Conservation (phyloP, 2,329 filamentous ascomycete species). For the Trichoderma breve region DNA sequence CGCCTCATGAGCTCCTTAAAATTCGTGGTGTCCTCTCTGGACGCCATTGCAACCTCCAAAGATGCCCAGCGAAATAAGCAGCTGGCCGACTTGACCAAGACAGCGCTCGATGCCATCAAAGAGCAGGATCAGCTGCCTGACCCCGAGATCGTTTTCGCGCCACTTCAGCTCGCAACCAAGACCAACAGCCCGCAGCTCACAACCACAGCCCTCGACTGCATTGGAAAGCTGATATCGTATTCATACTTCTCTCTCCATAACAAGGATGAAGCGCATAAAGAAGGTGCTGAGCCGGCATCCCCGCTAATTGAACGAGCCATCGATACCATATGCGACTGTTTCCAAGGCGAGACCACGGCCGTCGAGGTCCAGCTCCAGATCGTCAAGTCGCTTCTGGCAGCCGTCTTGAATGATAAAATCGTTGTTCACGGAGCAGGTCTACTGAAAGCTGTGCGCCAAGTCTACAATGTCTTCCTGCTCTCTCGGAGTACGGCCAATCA, state of each 20-base stretch:
- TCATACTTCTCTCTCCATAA: constrained; percentile 87
- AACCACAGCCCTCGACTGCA: constrained; percentile 91
- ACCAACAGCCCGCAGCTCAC: constrained; percentile 81
- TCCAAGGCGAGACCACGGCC: constrained; percentile 91
- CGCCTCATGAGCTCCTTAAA: constrained; percentile 82
- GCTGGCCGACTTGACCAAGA: constrained; percentile 76
- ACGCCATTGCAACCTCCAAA: constrained; percentile 86
- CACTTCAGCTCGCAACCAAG: constrained; percentile 84
- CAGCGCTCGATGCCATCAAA: constrained; percentile 82
- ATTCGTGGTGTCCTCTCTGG: constrained; percentile 90
- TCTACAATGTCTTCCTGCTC: constrained; percentile 97
- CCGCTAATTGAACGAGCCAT: constrained; percentile 96
- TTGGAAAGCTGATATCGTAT: constrained; percentile 98
- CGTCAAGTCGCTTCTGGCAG: constrained; percentile 91
- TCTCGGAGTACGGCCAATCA: constrained; percentile 94
- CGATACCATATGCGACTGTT: constrained; percentile 98
- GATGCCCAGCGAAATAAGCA: constrained; percentile 86
- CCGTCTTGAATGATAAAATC: constrained; percentile 97
- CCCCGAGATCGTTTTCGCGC: constrained; percentile 88
- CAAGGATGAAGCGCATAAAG: constrained; percentile 42
- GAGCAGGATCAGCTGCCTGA: constrained; percentile 80
- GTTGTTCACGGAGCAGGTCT: constrained; percentile 95
- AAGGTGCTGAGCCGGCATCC: constrained; percentile 44
- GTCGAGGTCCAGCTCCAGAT: constrained; percentile 95
- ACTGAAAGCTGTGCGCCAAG: constrained; percentile 93